Evolutionary conservation across 352 stramenopile species (phyloP), one percentile per base, ranked within the genome.

Genomic region (Globisporangium paddicum): DNA sequence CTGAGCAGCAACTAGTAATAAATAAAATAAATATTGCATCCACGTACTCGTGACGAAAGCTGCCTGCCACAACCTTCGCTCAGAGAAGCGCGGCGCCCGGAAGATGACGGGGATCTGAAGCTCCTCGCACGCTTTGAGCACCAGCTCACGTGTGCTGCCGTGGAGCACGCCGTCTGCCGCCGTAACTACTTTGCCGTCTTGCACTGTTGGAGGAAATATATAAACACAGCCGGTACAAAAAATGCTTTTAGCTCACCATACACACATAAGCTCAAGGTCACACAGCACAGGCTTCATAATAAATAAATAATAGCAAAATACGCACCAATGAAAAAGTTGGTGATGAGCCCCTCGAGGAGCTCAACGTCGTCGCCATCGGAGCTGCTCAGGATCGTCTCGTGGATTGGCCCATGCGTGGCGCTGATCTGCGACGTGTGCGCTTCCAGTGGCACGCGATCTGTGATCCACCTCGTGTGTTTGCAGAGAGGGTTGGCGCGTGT

Each of bases 311-410:
- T 55, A 23, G n/a, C n/a, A n/a, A n/a, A 60, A 14, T 5, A 69
- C 72, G 23, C 61, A 92, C 82, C 65, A 47, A 89, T 75, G 47
- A 88, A 94, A 32, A 94, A 86, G 57, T 94, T 94, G 52, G 78
- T 86, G 49, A 88, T 79, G 21, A 91, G 63, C 13, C 84, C 84
- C 75, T 94, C 84, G 34, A 91, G 67, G 32, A 94, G 64, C 44
- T 73, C 44, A 16, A 37, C 55, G 30, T 85, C 72, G 13, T 55
- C 60, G 11, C 25, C 38, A 7, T 41, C 48, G 7, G 26, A 14
- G 21, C 54, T 50, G 45, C 76, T 79, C 47, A 94, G 64, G 5
- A 92, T 46, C 5, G 80, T 79, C 40, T 94, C 84, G 16, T 87
- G 69, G 44, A 91, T 74, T 7, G 64, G 41, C 0, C 58, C 61